These are phyloP conservation scores for Hanseniaspora lindneri DNA, from an alignment of 805 yeast species.

Conservation along the genomic window DNA sequence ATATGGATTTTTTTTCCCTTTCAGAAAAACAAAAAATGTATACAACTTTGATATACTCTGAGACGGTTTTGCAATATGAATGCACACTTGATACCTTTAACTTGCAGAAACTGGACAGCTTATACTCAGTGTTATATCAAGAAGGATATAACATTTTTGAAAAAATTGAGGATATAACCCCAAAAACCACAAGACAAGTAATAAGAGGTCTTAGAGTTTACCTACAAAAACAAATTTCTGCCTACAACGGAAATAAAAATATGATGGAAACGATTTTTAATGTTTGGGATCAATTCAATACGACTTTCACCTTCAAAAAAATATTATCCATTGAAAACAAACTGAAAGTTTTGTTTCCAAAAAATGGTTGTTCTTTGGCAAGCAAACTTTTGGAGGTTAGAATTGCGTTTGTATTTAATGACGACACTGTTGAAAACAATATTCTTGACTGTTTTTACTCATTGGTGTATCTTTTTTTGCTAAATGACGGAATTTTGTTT, in stretches of 20 bases:
- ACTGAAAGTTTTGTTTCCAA: slow-evolving; percentile 29
- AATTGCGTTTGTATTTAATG: slow-evolving; percentile 19
- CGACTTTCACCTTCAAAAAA: slow-evolving; percentile 24
- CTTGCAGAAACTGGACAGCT: too few relatives aligned
- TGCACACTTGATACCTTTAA: too few relatives aligned
- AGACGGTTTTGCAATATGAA: slow-evolving; percentile 20
- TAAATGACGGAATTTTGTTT: slow-evolving; percentile 30
- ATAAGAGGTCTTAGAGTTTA: slow-evolving; percentile 28
- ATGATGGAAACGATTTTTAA: slow-evolving; percentile 23
- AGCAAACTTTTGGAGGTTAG: slow-evolving; percentile 25
- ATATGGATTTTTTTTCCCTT: slow-evolving; percentile 7
- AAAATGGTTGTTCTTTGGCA: slow-evolving; percentile 30
- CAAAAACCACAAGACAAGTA: slow-evolving; percentile 29
- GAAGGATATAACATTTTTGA: slow-evolving; percentile 20
- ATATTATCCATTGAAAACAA: slow-evolving; percentile 21
- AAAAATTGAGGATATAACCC: slow-evolving; percentile 23
- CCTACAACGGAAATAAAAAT: slow-evolving; percentile 16
- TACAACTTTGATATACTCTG: slow-evolving; percentile 1
- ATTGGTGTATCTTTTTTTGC: slow-evolving; percentile 1
- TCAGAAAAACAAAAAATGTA: slow-evolving; percentile 10
- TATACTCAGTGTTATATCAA: slow-evolving; percentile 12
- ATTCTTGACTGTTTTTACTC: slow-evolving; percentile 3
- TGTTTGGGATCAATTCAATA: slow-evolving; percentile 30
- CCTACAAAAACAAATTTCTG: slow-evolving; percentile 22
- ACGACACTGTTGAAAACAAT: slow-evolving; percentile 21